Base-by-base conservation (phyloP, 352 stramenopile genomes). In the Phytophthora pini region DNA sequence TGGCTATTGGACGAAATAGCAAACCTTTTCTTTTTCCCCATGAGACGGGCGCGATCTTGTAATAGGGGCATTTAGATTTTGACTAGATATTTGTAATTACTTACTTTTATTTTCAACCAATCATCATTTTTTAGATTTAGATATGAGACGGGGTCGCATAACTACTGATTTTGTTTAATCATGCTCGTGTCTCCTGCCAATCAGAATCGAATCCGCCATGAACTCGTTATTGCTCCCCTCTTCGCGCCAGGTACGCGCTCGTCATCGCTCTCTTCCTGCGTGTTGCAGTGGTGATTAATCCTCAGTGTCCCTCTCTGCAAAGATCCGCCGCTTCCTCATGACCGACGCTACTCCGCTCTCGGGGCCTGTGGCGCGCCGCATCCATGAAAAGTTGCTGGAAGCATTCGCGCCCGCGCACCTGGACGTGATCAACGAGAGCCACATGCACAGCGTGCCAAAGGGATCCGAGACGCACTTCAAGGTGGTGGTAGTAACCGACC, bases 391-490 rank as follows among this genome's bases (percentile, higher is more conserved):
- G 68, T 69, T 94, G 43, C 39, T 65, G 41, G 59, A 53, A 5
- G 82, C 84, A 10, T 93, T 97, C 45, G 12, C 55, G 41, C 89
- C 89, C 13, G 22, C 66, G 50, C 77, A 96, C 59, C 52, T 97
- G 55, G 84, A 98, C 64, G 89, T 98, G 29, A 76, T 94, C 29
- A 99, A 99, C 70, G 95, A 99, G 79, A 97, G 87, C 53, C 86
- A 97, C 74, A 98, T 97, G 89, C 95, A 99, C 82, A 98, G 97
- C 65, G 95, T 98, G 32, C 94, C 94, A 11, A 90, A 89, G 49
- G 86, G 89, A 59, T 94, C 92, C 13, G 96, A 99, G 82, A 98
- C 93, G 17, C 96, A 99, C 74, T 99, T 99, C 76, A 98, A 99
- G 76, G 93, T 98, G 9, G 83, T 99, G 22, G 88, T 98, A 0